These are phyloP conservation scores for Suillus placidus DNA, from an alignment of 768 basidiomycete species.

Conservation along the genomic window DNA sequence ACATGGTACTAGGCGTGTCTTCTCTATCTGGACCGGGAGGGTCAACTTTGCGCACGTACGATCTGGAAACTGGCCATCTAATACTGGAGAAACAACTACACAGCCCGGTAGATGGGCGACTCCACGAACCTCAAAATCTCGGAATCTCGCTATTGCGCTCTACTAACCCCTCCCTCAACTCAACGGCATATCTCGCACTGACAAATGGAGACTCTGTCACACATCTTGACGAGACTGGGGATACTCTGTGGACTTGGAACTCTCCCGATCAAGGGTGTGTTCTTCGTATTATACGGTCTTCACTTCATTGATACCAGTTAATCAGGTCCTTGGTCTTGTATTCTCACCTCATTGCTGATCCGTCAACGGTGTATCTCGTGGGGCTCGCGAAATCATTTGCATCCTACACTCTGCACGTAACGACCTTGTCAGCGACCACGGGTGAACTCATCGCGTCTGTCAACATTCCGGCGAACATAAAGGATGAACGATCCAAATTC, in stretches of 20 bases:
- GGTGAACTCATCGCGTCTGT: slow-evolving; percentile 53
- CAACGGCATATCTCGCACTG: slow-evolving; percentile 47
- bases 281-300: slow-evolving; percentile 6
- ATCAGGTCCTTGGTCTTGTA: slow-evolving; percentile 65
- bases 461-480: slow-evolving; percentile 57
- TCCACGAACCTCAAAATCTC: slow-evolving; percentile 54
- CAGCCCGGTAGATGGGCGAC: slow-evolving; percentile 41
- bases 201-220: slow-evolving; percentile 64
- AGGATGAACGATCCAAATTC: slow-evolving; percentile 38
- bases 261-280: slow-evolving; percentile 67
- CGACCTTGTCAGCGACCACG: slow-evolving; percentile 55
- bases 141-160: slow-evolving; percentile 52
- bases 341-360: slow-evolving; percentile 59
- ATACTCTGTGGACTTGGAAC: slow-evolving; percentile 71
- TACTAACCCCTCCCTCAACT: slow-evolving; percentile 39
- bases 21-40: slow-evolving; percentile 78
- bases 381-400: slow-evolving; percentile 47
- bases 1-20: slow-evolving; percentile 53
- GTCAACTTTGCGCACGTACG: slow-evolving; percentile 68
- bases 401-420: slow-evolving; percentile 69
- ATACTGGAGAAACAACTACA: slow-evolving; percentile 69
- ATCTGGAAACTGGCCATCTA: slow-evolving; percentile 62
- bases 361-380: slow-evolving; percentile 55
- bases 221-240: slow-evolving; percentile 55
- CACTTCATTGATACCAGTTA: background rate